phyloP scores from a whole-genome alignment of 306 rosid species.

The Styphnolobium japonicum region DNA sequence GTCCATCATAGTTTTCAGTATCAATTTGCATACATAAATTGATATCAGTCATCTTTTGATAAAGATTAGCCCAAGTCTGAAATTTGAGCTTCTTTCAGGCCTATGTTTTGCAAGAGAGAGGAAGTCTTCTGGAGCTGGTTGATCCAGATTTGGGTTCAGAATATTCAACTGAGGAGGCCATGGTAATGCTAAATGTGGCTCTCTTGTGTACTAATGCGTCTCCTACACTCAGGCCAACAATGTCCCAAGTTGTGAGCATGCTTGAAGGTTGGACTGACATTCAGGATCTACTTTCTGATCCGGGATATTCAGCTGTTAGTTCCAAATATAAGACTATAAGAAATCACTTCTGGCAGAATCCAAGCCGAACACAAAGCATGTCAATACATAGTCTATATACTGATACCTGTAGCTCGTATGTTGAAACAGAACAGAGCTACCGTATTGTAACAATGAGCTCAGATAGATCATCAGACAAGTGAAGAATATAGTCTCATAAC shows the following conservation, averaged over 20 bases:
- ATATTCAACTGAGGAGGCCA: constrained; percentile 67
- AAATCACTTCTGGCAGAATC: constrained; percentile 84
- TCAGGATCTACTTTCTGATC: constrained; percentile 74
- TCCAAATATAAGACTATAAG: constrained; percentile 56
- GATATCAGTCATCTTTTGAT: background rate
- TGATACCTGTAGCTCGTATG: constrained; percentile 49
- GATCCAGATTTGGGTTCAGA: constrained; percentile 86
- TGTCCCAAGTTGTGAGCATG: constrained; percentile 93
- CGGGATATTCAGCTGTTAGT: constrained; percentile 65
- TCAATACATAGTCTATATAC: constrained; percentile 38
- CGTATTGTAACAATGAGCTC: constrained; percentile 39
- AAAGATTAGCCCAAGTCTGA: constrained; percentile 1
- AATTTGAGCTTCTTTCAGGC: constrained; percentile 57
- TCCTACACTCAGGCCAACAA: constrained; percentile 84
- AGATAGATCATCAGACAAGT: constrained; percentile 34
- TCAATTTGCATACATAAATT: background rate
- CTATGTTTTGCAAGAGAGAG: constrained; percentile 88
- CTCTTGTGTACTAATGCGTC: constrained; percentile 92
- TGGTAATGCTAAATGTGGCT: constrained; percentile 82
- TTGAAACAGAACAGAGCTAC: constrained; percentile 43
- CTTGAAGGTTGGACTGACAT: constrained; percentile 86
- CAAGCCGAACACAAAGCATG: constrained; percentile 63
- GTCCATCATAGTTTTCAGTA: background rate
- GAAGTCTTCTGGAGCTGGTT: constrained; percentile 75
- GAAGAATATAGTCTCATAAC: constrained; percentile 18